Base-by-base conservation (phyloP, 441 rosid genomes). In the Lepidium campestre region DNA sequence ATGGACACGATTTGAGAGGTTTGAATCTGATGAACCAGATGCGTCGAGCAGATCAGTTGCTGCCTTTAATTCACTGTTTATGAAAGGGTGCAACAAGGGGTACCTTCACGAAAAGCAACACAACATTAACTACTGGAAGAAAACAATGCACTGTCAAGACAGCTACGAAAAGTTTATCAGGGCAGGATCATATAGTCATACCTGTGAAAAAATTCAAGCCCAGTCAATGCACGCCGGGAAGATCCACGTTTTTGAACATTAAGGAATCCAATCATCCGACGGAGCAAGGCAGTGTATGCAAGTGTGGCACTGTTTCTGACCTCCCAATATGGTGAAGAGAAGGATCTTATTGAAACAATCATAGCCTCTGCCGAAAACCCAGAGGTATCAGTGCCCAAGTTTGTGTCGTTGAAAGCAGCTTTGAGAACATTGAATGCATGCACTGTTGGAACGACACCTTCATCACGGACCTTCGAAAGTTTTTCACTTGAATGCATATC, bases 141-240 rank as follows among this genome's bases (percentile, higher is more conserved):
- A 23, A 55, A 62, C 36, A 62, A 62, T 47, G 22, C 34, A 31
- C 37, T 54, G 17, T 65, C 52, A 65, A 25, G 56, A 65, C 68
- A 46, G 35, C 20, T 56, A 23, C 7, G 0, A 44, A 34, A 5
- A 4, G n/a, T 19, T 23, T 18, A 31, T 31, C 41, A 34, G 29
- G 29, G 27, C 18, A 37, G n/a, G 36, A 27, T 44, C 42, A 19
- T 11, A 61, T 60, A 41, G 67, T 42, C 74, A 47, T 78, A 93
- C 99, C 99, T 85, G 76, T 93, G 97, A 75, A 91, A 93, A 81
- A 91, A 93, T 76, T 93, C 99, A 66, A 91, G 93, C 70, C 99
- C 97, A 35, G 97, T 85, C 78, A 93, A 71, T 25, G 87, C 88
- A 66, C 93, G 96, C 7, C 96, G 72, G 36, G 87, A 84, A 65